Evolutionary conservation across 805 yeast genomes (phyloP), one percentile per base, ranked within the genome.

Genomic region (Spathaspora passalidarum): DNA sequence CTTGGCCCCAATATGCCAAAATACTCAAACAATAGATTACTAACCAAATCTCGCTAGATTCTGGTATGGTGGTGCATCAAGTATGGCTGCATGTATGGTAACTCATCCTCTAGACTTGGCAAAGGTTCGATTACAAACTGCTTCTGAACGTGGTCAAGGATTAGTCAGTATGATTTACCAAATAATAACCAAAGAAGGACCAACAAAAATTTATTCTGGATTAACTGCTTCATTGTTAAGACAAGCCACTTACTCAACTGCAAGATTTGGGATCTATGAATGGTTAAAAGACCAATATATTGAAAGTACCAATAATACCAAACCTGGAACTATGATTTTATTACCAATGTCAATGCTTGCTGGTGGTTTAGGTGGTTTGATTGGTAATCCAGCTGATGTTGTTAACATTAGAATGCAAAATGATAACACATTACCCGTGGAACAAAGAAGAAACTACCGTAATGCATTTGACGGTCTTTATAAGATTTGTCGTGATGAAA

Each of bases 371-470:
- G 96, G 96, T 49, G 96, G 96, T 8, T 65, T 88, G 18, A 85
- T 86, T 2, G 96, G 96, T 18, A 88, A 88, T 59, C 96, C 96
- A 3, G 81, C 94, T 1, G 96, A 88, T 60, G 85, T 88, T 11
- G 89, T 87, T 32, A 88, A 88, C 55, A 86, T 88, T 51, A 78
- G 96, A 66, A 88, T 88, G 96, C 96, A 88, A 63, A 88, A 88
- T 62, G 96, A 88, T 59, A 80, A 85, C 5, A 69, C 90, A 0
- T 69, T 86, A 48, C 87, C 90, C 4, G 46, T 65, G 4, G 82
- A 72, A 1, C 74, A 81, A 53, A 76, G 90, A 60, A 76, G 96
- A 62, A 80, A 85, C 59, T 88, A 89, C 62, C 73, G 74, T 42
- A 82, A 89, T 62, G 95, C 94, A 0, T 56, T 88, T 32, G 91